phyloP scores from a whole-genome alignment of 768 basidiomycete genomes.

The Obba rivulosa region DNA sequence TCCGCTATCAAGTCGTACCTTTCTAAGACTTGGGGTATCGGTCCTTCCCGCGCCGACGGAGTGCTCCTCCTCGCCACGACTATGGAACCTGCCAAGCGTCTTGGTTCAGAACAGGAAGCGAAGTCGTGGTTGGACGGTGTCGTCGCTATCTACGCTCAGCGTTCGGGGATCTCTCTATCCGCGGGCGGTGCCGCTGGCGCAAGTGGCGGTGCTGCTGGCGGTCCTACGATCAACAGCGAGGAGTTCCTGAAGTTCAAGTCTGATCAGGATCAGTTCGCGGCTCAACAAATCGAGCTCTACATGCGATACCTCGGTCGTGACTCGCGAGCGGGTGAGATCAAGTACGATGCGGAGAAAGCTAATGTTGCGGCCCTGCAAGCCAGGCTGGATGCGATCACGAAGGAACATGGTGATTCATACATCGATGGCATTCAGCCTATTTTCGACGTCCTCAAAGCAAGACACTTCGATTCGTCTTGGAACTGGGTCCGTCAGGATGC shows the following conservation, averaged over 20 bases:
- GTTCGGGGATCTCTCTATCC: constrained; percentile 80
- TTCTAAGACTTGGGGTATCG: constrained; percentile 94
- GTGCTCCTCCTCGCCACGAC: constrained; percentile 89
- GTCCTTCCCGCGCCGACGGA: constrained; percentile 81
- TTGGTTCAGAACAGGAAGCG: constrained; percentile 86
- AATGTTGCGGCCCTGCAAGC: constrained; percentile 68
- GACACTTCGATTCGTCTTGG: constrained; percentile 98
- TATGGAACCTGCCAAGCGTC: constrained; percentile 90
- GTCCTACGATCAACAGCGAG: constrained; percentile 93
- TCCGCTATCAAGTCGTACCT: constrained; percentile 88
- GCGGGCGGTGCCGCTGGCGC: constrained; percentile 59
- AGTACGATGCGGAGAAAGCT: constrained; percentile 83
- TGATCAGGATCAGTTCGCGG: constrained; percentile 88
- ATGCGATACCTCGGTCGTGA: constrained; percentile 96
- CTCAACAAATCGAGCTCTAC: constrained; percentile 91
- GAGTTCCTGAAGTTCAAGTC: constrained; percentile 96
- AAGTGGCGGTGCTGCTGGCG: constrained; percentile 59
- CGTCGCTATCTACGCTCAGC: constrained; percentile 80
- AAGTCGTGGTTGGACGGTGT: constrained; percentile 91
- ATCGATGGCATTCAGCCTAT: constrained; percentile 91
- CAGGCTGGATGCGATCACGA: constrained; percentile 80
- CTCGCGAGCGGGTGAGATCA: constrained; percentile 86
- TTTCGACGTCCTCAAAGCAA: constrained; percentile 94
- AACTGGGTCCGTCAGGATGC: constrained; percentile 99
- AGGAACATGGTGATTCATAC: constrained; percentile 92